Evolutionary conservation across 768 basidiomycete species (phyloP), one percentile per base, ranked within the genome.

Genomic region (Xerocomellus amylosporus): DNA sequence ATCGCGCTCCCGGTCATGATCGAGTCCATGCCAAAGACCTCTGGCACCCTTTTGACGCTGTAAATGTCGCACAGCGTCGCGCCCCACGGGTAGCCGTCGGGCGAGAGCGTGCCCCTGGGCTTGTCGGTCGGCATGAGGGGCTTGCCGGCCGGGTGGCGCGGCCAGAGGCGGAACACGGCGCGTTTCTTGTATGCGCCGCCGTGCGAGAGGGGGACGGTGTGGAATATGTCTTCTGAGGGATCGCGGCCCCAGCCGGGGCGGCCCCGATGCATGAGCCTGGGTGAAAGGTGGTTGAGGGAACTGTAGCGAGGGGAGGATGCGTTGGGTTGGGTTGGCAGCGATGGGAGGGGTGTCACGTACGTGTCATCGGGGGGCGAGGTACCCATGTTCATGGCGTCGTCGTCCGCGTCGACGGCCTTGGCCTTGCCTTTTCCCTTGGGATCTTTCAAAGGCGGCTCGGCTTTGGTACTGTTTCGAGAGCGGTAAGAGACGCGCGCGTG

Each of bases 41-140:
- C 0, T 0, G 65, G 67, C 1, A 63, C 0, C 24, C 46, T 47
- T 30, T 19, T 5, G 19, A 68, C 62, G 5, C 20, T 0, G 34
- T 40, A 71, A 34, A 71, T 48, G 34, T 72, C 70, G 33, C 58
- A 65, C 12, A 71, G 47, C 8, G 69, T 71, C 0, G 57, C 67
- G 4, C 58, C 69, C 70, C 70, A 71, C 8, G 54, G 43, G 37
- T 58, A 58, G 0, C 61, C 62, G 12, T 66, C 66, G 0, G 59
- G 62, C 2, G 63, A 61, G 5, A 54, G 7, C 39, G 48, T 71
- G 1, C 69, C 70, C 4, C 3, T 41, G 14, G 15, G 5, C 1
- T 34, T 22, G 5, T 31, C 19, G 9, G 4, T 31, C 2, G 37
- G 40, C 2, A 20, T 1, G 14, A 71, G 26, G 4, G 1, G 6